Evolutionary conservation across 306 rosid species (phyloP), one percentile per base, ranked within the genome.

Genomic region (Sesbania bispinosa): DNA sequence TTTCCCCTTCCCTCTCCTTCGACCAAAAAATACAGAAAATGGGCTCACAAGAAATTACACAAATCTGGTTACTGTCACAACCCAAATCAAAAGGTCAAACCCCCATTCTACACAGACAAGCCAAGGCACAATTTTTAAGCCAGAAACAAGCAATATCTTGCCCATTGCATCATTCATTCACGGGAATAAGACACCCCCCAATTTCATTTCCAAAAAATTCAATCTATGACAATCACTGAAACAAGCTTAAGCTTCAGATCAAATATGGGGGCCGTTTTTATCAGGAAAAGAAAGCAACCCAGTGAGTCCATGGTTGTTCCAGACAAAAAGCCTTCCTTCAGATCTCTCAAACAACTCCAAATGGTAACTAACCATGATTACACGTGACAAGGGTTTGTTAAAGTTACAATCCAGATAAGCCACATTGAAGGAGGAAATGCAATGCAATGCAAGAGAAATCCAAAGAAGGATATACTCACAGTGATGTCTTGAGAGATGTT

Each of bases 401-500:
- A 63, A 42, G 1, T 20, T 2, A 67, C 77, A 68, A 57, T 26
- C 63, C 51, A 67, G 26, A 69, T 18, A 70, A 78, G 14, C 69
- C 73, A 70, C 81, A 84, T 79, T 85, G 21, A 70, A 71, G 10
- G 19, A 3, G 18, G 47, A 83, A 15, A 13, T 54, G 53, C 13
- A 68, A 69, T 1, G 55, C 23, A 63, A 55, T 4, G 52, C n/a
- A 63, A 73, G 19, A 21, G 1, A 75, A 83, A 62, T 5, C 9
- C 29, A 19, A 10, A 63, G n/a, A 36, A 55, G 0, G 10, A 45
- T n/a, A 5, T 13, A 87, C 96, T 79, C 51, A 93, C 98, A 73
- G 81, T 52, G 80, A 94, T 69, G 57, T 94, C 98, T 32, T 80
- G 92, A 71, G 87, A 43, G 70, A 94, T 89, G 84, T 87, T 86